Base-by-base conservation (phyloP, 1,284 basidiomycete species). In the Cutaneotrichosporon sp. region DNA sequence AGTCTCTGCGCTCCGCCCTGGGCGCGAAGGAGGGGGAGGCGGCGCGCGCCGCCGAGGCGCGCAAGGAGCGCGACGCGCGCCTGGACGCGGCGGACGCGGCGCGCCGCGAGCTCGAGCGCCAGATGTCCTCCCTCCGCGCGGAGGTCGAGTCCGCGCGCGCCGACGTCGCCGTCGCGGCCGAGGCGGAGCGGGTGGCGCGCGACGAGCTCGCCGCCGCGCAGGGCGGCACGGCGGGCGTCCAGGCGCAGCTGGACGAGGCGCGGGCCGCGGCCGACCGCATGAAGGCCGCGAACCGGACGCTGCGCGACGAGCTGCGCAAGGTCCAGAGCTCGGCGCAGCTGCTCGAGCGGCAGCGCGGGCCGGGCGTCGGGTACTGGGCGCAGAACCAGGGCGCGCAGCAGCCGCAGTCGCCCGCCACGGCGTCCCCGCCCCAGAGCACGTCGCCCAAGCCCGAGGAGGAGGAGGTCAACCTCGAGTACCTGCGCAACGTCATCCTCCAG, bases 401-500 rank as follows among this genome's bases (percentile, higher is more conserved):
- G n/a, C n/a, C n/a, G n/a, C 38, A 33, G 45, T n/a, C 33, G n/a
- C 38, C 60, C 7, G 10, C 46, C 3, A 22, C 56, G 8, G 47
- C 25, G n/a, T 22, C 53, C 0, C 46, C 53, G 36, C 2, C 36
- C 1, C 33, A 29, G 27, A 27, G 53, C 16, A 31, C 38, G 14
- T 24, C 57, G 24, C 62, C 67, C 18, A 58, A 50, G 20, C 58
- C 59, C 4, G 67, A 64, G 50, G 82, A 84, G 49, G 92, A 95
- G 71, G 92, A 95, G 65, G 85, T 97, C 62, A 97, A 95, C 73
- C 82, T 95, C n/a, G 94, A 97, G 80, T 97, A 97, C 79, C 80
- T 97, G 38, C 84, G 94, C 63, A 97, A 97, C 78, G 90, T 97
- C 34, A 91, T 97, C 56, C 75, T 97, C 47, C 94, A 97, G 76